Percentiles rank a stretch among this genome's conserved stretches.
These are phyloP conservation scores for Moesziomyces globuligerus DNA, from an alignment of 1,284 basidiomycete species.

Conservation along the genomic window DNA sequence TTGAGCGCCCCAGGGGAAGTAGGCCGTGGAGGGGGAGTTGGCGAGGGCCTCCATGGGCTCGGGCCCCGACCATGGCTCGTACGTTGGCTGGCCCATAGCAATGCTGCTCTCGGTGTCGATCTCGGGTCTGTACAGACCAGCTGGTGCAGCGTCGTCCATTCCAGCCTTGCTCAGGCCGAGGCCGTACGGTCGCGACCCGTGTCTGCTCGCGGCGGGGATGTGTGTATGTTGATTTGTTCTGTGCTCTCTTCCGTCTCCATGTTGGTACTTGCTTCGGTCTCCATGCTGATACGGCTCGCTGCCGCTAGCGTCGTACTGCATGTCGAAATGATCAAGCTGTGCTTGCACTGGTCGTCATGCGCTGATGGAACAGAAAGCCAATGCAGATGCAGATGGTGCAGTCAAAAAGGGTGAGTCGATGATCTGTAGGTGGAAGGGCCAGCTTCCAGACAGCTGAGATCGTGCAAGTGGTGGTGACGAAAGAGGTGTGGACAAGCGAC, in stretches of 20 bases:
- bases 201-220: not conserved
- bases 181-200: conserved; percentile 4
- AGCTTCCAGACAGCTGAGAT: conserved; percentile 2
- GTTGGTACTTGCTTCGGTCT: not conserved
- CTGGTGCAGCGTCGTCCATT: not conserved
- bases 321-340: not conserved
- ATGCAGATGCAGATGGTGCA: not conserved
- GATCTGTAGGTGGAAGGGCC: conserved; percentile 7
- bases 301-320: not conserved
- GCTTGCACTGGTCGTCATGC: no score
- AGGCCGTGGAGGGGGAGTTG: conserved; percentile 15
- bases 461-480: not conserved
- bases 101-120: conserved; percentile 5
- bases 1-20: conserved; percentile 16
- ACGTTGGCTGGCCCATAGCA: conserved; percentile 19
- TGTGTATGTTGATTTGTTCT: not conserved
- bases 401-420: not conserved
- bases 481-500: conserved; percentile 1
- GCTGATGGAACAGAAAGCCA: not conserved
- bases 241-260: not conserved
- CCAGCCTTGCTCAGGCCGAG: conserved; percentile 4
- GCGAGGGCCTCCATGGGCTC: conserved; percentile 27
- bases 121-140: no score
- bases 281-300: not conserved
- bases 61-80: conserved; percentile 15